Base-by-base conservation (phyloP, 768 basidiomycete genomes). In the Collybia sordida region DNA sequence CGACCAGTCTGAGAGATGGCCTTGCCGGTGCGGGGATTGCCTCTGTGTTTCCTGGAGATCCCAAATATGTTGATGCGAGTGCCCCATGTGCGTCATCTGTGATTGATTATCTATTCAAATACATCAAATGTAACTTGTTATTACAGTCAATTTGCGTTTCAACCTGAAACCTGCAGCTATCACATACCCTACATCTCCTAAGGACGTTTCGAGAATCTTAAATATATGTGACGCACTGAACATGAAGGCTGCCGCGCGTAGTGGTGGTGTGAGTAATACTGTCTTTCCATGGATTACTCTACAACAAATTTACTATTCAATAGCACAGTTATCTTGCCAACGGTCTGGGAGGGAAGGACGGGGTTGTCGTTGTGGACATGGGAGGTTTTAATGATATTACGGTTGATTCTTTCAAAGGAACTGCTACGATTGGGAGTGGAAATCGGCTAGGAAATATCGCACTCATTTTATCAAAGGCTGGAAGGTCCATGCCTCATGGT, bases 321-420 rank as follows among this genome's bases (percentile, higher is more conserved):
- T 38, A 75, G 72, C 79, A 81, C 53, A 75, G 73, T 37, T 81
- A 81, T 53, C 72, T 76, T 12, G 76, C 75, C 0, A 77, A 73
- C 54, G n/a, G n/a, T n/a, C n/a, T n/a, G n/a, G n/a, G n/a, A n/a
- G n/a, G n/a, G n/a, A n/a, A n/a, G n/a, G n/a, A 76, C 53, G 73
- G 72, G 9, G 64, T 63, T 2, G 61, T 81, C 5, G 73, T 82
- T 2, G 56, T 80, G 36, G 79, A 83, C 58, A 51, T 81, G 39
- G 59, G 58, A 38, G 67, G 71, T 35, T 66, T 80, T 53, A 68
- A 67, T 24, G 48, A 61, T 6, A 70, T 82, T 31, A 56, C 62
- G 0, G 62, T 80, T 9, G 61, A 74, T 46, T 52, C 61, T 4
- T 44, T 53, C 9, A 60, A 61, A 8, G 66, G 66, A 6, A 70